These are phyloP conservation scores for Aureobasidium musti DNA, from an alignment of 2,329 filamentous ascomycete genomes.

Conservation along the genomic window DNA sequence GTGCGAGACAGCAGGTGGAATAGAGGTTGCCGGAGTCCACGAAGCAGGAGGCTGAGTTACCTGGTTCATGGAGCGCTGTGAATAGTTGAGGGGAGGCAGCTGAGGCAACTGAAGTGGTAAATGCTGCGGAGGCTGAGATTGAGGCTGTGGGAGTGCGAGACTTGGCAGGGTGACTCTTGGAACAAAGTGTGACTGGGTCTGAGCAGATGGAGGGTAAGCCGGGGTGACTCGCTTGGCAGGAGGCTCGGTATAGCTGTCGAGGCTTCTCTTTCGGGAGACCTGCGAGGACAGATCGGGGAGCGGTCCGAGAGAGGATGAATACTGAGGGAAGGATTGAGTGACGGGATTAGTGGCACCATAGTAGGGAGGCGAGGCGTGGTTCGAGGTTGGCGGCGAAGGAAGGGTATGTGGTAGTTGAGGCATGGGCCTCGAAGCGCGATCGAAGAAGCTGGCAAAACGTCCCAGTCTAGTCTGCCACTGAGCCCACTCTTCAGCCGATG, in stretches of 20 bases:
- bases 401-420: conserved; percentile 49
- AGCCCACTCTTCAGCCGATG: conserved; percentile 82
- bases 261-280: conserved; percentile 57
- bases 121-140: conserved; percentile 42
- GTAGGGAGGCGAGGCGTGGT: conserved; percentile 55
- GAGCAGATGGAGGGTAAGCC: background rate
- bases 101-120: conserved; percentile 49
- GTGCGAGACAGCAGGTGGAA: conserved; percentile 33
- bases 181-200: background rate
- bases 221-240: conserved; percentile 54
- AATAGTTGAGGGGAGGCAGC: conserved; percentile 63
- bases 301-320: conserved; percentile 48
- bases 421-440: conserved; percentile 58
- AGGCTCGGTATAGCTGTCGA: conserved; percentile 59
- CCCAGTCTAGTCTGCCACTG: conserved; percentile 82
- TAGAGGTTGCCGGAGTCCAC: conserved; percentile 51
- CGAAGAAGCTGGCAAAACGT: conserved; percentile 81
- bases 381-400: conserved; percentile 55
- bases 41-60: conserved; percentile 63
- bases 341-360: conserved; percentile 35
- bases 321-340: conserved; percentile 42
- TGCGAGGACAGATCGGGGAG: conserved; percentile 45
- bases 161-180: conserved; percentile 64
- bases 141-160: conserved; percentile 44
- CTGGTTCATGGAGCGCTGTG: conserved; percentile 67